phyloP scores from a whole-genome alignment of 768 basidiomycete genomes.

The Leccinum uliginosum region DNA sequence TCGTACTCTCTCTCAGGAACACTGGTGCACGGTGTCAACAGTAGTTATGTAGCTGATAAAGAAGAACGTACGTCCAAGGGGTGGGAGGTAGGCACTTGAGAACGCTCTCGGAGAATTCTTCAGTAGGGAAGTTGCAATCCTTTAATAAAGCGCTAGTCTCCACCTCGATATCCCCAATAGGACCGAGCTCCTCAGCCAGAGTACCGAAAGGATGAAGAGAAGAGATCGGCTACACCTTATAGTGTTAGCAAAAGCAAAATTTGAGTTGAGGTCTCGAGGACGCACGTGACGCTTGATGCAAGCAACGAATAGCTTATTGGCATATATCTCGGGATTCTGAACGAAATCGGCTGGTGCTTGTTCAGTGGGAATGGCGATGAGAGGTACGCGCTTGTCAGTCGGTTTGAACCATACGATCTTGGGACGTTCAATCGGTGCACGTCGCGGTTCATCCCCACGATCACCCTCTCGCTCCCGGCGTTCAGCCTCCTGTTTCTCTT shows the following conservation, averaged over 20 bases:
- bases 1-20: conserved; percentile 89
- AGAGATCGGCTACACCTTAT: conserved; percentile 66
- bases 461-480: conserved; percentile 96
- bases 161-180: conserved; percentile 98
- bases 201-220: conserved; percentile 99
- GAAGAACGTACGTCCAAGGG: conserved; percentile 75
- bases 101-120: conserved; percentile 94
- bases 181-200: conserved; percentile 93
- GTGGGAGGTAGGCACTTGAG: conserved; percentile 72
- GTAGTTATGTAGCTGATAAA: neutral
- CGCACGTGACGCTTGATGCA: conserved; percentile 97
- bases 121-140: conserved; percentile 98
- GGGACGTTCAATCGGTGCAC: conserved; percentile 78
- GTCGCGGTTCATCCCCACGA: conserved; percentile 76
- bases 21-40: conserved; percentile 35
- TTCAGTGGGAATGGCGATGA: conserved; percentile 98
- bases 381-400: conserved; percentile 96
- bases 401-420: conserved; percentile 99
- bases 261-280: conserved; percentile 19
- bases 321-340: conserved; percentile 88
- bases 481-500: conserved; percentile 98
- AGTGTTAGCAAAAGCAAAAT: conserved; percentile 13
- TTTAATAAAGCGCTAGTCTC: conserved; percentile 97
- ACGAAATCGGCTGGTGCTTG: conserved; percentile 97
- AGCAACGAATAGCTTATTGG: conserved; percentile 92